Conservation (phyloP, 202 grass and related monocot species). For the Dendrocalamus latiflorus region DNA sequence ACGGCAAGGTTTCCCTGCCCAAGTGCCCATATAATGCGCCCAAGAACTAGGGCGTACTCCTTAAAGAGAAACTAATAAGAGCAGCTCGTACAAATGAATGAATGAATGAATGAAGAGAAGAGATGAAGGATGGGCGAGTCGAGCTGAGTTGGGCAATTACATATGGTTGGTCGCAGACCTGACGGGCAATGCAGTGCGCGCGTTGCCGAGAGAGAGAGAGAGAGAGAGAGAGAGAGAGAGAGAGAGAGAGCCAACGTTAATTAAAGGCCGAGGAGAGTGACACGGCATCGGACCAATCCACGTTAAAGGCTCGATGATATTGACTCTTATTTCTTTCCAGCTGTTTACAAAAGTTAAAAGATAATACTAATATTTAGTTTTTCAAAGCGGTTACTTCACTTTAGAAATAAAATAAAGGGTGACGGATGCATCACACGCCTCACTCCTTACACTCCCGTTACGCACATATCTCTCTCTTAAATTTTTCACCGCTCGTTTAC, state of each 20-base stretch:
- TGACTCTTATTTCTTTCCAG: too few relatives aligned
- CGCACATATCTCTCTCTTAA: too few relatives aligned
- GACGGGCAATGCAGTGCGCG: neutral
- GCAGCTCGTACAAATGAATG: neutral
- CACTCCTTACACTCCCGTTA: too few relatives aligned
- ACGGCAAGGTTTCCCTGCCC: neutral
- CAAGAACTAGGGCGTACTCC: neutral
- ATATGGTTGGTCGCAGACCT: neutral
- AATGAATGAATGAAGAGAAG: neutral
- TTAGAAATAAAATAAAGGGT: too few relatives aligned
- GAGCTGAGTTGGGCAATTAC: neutral
- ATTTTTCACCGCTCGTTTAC: too few relatives aligned
- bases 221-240: neutral
- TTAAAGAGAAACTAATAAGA: neutral
- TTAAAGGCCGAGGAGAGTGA: constrained; percentile 31
- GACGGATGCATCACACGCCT: too few relatives aligned
- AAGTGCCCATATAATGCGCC: neutral
- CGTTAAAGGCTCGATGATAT: too few relatives aligned
- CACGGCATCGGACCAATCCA: constrained; percentile 10
- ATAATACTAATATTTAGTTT: too few relatives aligned
- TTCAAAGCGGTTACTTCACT: too few relatives aligned
- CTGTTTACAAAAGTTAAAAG: too few relatives aligned
- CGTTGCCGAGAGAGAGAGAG: too few relatives aligned
- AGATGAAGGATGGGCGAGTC: neutral
- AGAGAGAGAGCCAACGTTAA: constrained; percentile 20